Percentiles rank a stretch among this genome's conserved stretches.
Evolutionary conservation across 495 filamentous ascomycete genomes (phyloP).

Genomic region (Penicillium coffeae): DNA sequence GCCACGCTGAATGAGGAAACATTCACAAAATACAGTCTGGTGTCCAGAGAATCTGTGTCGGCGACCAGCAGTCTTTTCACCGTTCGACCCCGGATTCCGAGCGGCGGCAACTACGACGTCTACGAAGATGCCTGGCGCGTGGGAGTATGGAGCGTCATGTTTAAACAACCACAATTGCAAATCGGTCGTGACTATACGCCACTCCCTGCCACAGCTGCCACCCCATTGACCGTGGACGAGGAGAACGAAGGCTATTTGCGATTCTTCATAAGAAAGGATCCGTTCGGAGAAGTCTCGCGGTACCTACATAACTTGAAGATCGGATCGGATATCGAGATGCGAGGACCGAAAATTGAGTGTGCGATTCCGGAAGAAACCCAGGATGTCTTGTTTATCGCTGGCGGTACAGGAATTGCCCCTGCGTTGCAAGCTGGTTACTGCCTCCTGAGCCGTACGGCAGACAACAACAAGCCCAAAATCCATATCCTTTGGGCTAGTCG

Average conservation of each 20-base stretch:
- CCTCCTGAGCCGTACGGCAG: slow-evolving; percentile 39
- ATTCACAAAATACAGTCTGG: slow-evolving; percentile 66
- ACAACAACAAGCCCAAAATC: slow-evolving; percentile 34
- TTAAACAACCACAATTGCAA: slow-evolving; percentile 90
- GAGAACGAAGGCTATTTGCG: slow-evolving; percentile 42
- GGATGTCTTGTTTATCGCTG: slow-evolving; percentile 78
- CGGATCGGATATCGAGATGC: slow-evolving; percentile 62
- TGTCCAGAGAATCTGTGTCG: slow-evolving; percentile 64
- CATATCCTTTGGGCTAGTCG: slow-evolving; percentile 69
- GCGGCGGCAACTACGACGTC: slow-evolving; percentile 35
- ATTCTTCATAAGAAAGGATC: slow-evolving; percentile 53
- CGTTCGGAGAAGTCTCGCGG: slow-evolving; percentile 59
- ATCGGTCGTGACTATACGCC: slow-evolving; percentile 89
- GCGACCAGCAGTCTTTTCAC: slow-evolving; percentile 73
- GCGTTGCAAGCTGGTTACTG: slow-evolving; percentile 74
- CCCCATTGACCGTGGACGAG: slow-evolving; percentile 24
- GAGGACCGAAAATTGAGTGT: slow-evolving; percentile 74
- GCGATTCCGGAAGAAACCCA: slow-evolving; percentile 51
- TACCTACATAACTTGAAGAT: slow-evolving; percentile 63
- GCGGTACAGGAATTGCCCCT: slow-evolving; percentile 90
- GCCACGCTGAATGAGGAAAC: slow-evolving; percentile 47
- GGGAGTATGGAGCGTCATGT: slow-evolving; percentile 80
- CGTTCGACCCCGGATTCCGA: slow-evolving; percentile 47
- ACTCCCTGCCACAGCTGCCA: slow-evolving; percentile 51
- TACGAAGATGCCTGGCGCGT: slow-evolving; percentile 51